A percentile compares a stretch with the other conserved stretches of the same genome.
Conservation (phyloP, 2,329 filamentous ascomycete species). For the Pestalotiopsis sp. region DNA sequence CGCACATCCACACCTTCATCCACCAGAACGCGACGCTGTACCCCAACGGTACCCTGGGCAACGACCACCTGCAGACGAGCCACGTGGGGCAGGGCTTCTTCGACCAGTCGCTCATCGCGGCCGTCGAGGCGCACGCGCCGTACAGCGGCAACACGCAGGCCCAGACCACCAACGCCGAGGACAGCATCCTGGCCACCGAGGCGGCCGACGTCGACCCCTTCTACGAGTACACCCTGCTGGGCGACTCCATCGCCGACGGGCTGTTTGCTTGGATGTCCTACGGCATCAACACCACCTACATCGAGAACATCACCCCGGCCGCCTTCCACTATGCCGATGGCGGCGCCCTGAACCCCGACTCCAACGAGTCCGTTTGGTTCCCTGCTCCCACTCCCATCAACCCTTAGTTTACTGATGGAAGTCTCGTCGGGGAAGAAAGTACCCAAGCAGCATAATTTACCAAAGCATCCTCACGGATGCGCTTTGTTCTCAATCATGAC, state of each 20-base stretch:
- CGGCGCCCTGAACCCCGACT: conserved; percentile 19
- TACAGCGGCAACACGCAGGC: not conserved
- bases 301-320: conserved; percentile 18
- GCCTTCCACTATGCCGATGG: conserved; percentile 24
- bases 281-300: conserved; percentile 39
- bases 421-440: too few relatives aligned
- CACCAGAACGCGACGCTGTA: conserved; percentile 41
- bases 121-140: conserved; percentile 1
- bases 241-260: conserved; percentile 1
- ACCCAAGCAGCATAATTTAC: too few relatives aligned
- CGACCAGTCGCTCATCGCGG: conserved; percentile 57
- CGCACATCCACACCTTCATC: conserved; percentile 52
- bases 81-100: conserved; percentile 71
- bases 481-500: too few relatives aligned
- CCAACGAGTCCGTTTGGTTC: not conserved
- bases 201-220: conserved; percentile 3
- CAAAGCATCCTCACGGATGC: too few relatives aligned
- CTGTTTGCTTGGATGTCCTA: conserved; percentile 29
- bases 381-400: not conserved
- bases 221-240: conserved; percentile 6
- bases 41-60: conserved; percentile 47
- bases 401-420: not conserved
- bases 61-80: conserved; percentile 40
- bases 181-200: not conserved
- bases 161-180: not conserved